These are phyloP conservation scores for Berkeleyomyces rouxiae DNA, from an alignment of 2,329 filamentous ascomycete genomes.

Conservation along the genomic window DNA sequence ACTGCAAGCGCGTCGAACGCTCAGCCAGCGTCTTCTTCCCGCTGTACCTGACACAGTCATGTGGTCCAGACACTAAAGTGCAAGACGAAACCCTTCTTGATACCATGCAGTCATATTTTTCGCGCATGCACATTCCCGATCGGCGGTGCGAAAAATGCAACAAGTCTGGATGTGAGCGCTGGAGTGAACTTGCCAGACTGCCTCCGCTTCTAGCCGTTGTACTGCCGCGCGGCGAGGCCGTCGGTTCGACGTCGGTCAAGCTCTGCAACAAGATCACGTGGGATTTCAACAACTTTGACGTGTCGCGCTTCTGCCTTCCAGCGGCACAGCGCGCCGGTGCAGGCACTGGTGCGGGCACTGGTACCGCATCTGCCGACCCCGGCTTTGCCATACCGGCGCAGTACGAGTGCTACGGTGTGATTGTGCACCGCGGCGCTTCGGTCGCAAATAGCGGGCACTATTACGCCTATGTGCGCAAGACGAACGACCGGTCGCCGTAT, in stretches of 20 bases:
- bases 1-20: conserved; percentile 28
- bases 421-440: conserved; percentile 55
- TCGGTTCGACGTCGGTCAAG: conserved; percentile 34
- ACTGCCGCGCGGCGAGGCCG: conserved; percentile 41
- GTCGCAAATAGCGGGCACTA: conserved; percentile 61
- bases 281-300: conserved; percentile 51
- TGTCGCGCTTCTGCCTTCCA: conserved; percentile 28
- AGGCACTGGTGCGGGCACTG: neutral
- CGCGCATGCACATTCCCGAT: conserved; percentile 48
- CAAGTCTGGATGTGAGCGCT: conserved; percentile 49
- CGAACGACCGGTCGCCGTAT: conserved; percentile 22
- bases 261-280: conserved; percentile 58
- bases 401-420: conserved; percentile 78
- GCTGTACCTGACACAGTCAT: conserved; percentile 21
- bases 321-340: conserved; percentile 16
- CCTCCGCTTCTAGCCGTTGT: conserved; percentile 65
- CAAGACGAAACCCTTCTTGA: conserved; percentile 48
- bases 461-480: conserved; percentile 46
- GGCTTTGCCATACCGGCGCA: conserved; percentile 32
- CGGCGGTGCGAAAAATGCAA: conserved; percentile 65
- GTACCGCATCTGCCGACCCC: conserved; percentile 20
- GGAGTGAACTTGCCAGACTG: conserved; percentile 57
- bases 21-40: conserved; percentile 39
- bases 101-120: conserved; percentile 31
- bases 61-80: conserved; percentile 16